Evolutionary conservation across 1,139 yeast genomes (phyloP).

Genomic region (Scheffersomyces segobiensis): DNA sequence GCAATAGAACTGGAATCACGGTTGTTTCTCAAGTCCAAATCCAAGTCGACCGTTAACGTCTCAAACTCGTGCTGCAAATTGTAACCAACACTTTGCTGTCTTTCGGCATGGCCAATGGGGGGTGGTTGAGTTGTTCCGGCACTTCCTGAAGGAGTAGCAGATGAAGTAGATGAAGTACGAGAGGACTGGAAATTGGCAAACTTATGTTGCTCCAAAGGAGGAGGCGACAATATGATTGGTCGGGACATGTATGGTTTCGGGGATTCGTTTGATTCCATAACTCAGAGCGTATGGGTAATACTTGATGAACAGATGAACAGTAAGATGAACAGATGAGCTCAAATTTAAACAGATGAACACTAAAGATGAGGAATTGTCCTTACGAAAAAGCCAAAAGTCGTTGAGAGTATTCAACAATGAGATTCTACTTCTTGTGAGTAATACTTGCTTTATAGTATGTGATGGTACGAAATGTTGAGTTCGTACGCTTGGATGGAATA

Average conservation of each 20-base stretch:
- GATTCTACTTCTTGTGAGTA: background rate
- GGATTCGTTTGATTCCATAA: conserved; percentile 2
- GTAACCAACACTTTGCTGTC: conserved; percentile 46
- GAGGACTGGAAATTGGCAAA: conserved; percentile 1
- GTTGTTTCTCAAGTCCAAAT: conserved; percentile 39
- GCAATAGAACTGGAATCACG: conserved; percentile 7
- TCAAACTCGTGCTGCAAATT: conserved; percentile 50
- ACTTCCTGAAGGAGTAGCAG: conserved; percentile 3
- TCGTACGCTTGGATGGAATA: background rate
- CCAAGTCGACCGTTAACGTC: conserved; percentile 48
- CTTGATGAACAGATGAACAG: too few relatives aligned
- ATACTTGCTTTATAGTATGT: background rate
- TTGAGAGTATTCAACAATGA: background rate
- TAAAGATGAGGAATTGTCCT: background rate
- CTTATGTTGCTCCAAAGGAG: conserved; percentile 31
- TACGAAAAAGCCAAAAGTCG: background rate
- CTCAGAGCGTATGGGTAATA: background rate
- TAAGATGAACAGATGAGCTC: background rate
- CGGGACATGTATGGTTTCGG: conserved; percentile 22
- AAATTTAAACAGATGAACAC: too few relatives aligned
- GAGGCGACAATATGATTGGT: conserved; percentile 45
- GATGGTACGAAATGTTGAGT: background rate
- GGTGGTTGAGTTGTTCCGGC: background rate
- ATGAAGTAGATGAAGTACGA: background rate
- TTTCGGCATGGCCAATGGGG: conserved; percentile 21